A percentile compares a stretch with the other conserved stretches of the same genome.
Conservation (phyloP, 148 eudicot genomes). For the Silene latifolia region DNA sequence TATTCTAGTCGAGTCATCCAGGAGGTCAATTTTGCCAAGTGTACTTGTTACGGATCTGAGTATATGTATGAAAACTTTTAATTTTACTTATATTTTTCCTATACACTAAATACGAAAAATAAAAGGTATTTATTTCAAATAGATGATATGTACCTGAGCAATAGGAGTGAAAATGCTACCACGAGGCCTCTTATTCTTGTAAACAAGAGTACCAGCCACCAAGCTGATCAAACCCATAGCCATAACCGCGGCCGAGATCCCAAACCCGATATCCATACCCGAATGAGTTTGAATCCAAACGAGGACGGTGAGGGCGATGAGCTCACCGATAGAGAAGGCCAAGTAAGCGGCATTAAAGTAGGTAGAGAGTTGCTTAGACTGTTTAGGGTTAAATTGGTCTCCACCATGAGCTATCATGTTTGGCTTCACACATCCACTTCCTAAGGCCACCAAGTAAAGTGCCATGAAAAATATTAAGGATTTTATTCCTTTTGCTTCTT, state of each 20-base stretch:
- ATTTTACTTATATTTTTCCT: no score
- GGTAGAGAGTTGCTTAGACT: slow-evolving; percentile 67
- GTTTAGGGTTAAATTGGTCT: slow-evolving; percentile 72
- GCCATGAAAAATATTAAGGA: slow-evolving; percentile 76
- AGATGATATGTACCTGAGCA: slow-evolving; percentile 54
- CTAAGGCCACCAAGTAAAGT: slow-evolving; percentile 83
- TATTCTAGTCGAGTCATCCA: no score
- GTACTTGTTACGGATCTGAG: no score
- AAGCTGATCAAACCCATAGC: slow-evolving; percentile 70
- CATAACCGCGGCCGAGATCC: slow-evolving; percentile 91
- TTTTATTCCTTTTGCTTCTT: slow-evolving; percentile 69
- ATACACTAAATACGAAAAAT: no score
- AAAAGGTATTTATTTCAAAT: no score
- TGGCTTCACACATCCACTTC: slow-evolving; percentile 97
- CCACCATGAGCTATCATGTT: slow-evolving; percentile 98
- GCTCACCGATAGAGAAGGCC: slow-evolving; percentile 86
- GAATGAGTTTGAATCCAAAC: slow-evolving; percentile 97
- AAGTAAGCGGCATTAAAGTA: slow-evolving; percentile 95
- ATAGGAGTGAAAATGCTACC: slow-evolving; percentile 84
- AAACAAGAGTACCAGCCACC: slow-evolving; percentile 68
- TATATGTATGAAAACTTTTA: no score
- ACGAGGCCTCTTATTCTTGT: slow-evolving; percentile 79
- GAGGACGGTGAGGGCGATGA: slow-evolving; percentile 76
- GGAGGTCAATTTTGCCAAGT: no score
- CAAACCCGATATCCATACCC: slow-evolving; percentile 96